Evolutionary conservation across 805 yeast genomes (phyloP).

Genomic region (Komagataella kurtzmanii): DNA sequence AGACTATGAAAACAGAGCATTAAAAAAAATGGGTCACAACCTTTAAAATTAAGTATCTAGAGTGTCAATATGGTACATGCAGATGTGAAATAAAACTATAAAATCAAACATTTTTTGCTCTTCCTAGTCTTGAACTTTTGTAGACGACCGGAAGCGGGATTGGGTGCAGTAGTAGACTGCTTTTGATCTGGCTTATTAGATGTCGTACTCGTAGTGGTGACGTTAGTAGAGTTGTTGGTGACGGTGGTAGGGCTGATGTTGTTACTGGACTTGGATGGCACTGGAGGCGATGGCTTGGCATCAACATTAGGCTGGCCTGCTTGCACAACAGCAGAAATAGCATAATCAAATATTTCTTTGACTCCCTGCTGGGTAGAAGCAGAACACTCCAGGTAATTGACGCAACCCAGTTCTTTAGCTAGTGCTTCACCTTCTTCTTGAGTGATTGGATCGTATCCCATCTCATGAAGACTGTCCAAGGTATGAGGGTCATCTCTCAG

Average conservation of each 20-base stretch:
- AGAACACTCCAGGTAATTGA: conserved; percentile 74
- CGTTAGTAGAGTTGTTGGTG: neutral
- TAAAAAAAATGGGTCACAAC: neutral
- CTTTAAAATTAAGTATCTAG: neutral
- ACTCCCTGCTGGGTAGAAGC: conserved; percentile 85
- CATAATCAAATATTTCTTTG: conserved; percentile 71
- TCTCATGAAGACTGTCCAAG: conserved; percentile 52
- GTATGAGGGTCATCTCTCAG: conserved; percentile 70
- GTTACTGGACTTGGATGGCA: conserved; percentile 3
- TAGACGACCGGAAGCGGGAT: neutral
- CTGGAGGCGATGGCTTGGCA: conserved; percentile 17
- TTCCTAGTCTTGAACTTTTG: conserved; percentile 19
- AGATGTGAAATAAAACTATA: conserved; percentile 13
- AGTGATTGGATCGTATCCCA: conserved; percentile 49
- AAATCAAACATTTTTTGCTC: conserved; percentile 33
- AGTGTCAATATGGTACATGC: neutral
- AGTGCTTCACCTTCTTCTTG: conserved; percentile 47
- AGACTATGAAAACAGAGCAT: neutral
- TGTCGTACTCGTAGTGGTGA: no score
- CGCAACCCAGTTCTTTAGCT: conserved; percentile 61
- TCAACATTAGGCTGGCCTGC: conserved; percentile 18
- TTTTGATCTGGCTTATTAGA: neutral
- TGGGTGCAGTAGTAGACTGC: neutral
- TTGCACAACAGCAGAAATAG: conserved; percentile 52
- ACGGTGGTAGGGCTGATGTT: neutral